phyloP scores from a whole-genome alignment of 2,329 filamentous ascomycete genomes.

The Aspergillus alliaceus region DNA sequence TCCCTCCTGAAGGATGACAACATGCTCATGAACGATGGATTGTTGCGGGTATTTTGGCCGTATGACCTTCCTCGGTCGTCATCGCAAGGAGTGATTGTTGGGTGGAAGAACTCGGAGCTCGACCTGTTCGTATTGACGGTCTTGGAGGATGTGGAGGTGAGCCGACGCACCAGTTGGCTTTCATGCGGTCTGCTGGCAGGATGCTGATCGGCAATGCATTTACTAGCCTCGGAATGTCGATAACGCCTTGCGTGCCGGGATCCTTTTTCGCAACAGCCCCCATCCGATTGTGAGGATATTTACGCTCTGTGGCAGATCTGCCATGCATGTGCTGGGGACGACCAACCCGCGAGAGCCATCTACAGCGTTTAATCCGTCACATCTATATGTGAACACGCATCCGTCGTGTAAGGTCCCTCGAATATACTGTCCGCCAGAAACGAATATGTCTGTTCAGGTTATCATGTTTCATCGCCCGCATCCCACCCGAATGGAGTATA shows the following conservation, averaged over 20 bases:
- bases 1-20: constrained; percentile 51
- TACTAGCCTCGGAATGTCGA: constrained; percentile 74
- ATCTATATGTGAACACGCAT: constrained; percentile 63
- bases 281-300: constrained; percentile 80
- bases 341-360: constrained; percentile 63
- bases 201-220: constrained; percentile 6
- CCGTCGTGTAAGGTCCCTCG: constrained; percentile 60
- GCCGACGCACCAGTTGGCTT: constrained; percentile 26
- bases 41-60: constrained; percentile 99
- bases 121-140: constrained; percentile 90
- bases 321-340: constrained; percentile 82
- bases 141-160: constrained; percentile 85
- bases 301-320: constrained; percentile 76
- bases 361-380: constrained; percentile 62
- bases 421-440: constrained; percentile 66
- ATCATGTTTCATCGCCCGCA: constrained; percentile 85
- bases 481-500: constrained; percentile 90
- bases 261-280: constrained; percentile 77
- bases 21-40: constrained; percentile 70
- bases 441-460: constrained; percentile 75
- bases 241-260: constrained; percentile 78
- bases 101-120: constrained; percentile 89
- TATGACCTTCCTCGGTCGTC: constrained; percentile 74
- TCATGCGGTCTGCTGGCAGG: background rate
- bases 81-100: constrained; percentile 81